Evolutionary conservation across 176 grass and related monocot genomes (phyloP), one percentile per base, ranked within the genome.

Genomic region (Oryza punctata): DNA sequence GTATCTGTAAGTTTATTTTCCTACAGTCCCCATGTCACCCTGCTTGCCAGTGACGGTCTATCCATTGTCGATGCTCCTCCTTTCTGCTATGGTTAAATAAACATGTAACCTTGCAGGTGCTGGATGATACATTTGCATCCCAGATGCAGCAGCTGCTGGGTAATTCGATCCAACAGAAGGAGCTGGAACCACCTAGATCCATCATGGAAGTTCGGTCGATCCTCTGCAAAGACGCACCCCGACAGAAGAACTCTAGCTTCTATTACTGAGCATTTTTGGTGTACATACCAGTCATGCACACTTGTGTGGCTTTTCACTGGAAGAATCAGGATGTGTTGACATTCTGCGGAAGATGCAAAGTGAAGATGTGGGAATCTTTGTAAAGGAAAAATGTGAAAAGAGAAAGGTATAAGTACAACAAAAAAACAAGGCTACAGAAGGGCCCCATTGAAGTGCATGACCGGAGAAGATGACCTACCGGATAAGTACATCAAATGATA

Each of bases 191-290:
- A 65, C 96, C 96, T 3, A 89, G 96, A 57, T 95, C 91, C 12
- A 99, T 94, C 66, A 89, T 96, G 96, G 96, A 99, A 89, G 96
- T 99, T 57, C 94, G 96, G 29, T 99, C 96, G 1, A 93, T 99
- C 65, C 91, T 99, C 27, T 99, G 96, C 85, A 95, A 99, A 72
- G 96, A 99, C 70, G 89, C 89, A n/a, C 86, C 92, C 11, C 77
- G 85, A 11, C 82, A 92, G 65, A 99, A 99, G 80, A 90, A 86
- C 61, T 90, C 89, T 2, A 87, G 68, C 50, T 93, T 91, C 81
- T 99, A 96, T 44, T 99, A 94, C 60, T 99, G 89, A 81, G 25
- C 23, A 71, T 61, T 78, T 50, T 69, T 19, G 14, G 18, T 92
- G 85, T 88, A 84, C 40, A 84, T 86, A 85, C 3, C 10, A 63